A percentile compares a stretch with the other conserved stretches of the same genome.
phyloP scores from a whole-genome alignment of 106 monocot species.

The Hemerocallis citrina region DNA sequence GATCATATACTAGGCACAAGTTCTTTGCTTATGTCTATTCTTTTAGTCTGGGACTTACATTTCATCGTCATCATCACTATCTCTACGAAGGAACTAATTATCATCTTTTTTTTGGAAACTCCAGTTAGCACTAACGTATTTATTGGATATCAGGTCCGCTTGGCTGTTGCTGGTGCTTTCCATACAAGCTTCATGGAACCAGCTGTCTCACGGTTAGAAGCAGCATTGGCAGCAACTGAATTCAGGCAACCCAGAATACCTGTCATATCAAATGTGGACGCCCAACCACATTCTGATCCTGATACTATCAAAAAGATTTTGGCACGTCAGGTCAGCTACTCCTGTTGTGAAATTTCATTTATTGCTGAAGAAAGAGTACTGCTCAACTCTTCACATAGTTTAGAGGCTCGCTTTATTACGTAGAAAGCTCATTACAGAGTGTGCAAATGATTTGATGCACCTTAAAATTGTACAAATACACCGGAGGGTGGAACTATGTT shows the following conservation, averaged over 20 bases:
- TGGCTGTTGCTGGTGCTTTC: slow-evolving; percentile 98
- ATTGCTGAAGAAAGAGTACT: neutral
- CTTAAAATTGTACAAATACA: too few relatives aligned
- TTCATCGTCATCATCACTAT: too few relatives aligned
- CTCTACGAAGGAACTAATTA: too few relatives aligned
- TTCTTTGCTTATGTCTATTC: too few relatives aligned
- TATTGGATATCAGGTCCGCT: slow-evolving; percentile 50
- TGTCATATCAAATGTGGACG: slow-evolving; percentile 98
- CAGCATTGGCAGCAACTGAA: slow-evolving; percentile 69
- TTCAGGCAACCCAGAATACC: slow-evolving; percentile 77
- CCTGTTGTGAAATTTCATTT: neutral
- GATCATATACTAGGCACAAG: too few relatives aligned
- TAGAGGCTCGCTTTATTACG: too few relatives aligned
- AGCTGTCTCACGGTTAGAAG: slow-evolving; percentile 92
- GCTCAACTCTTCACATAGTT: neutral
- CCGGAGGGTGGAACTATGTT: too few relatives aligned
- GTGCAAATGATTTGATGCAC: too few relatives aligned
- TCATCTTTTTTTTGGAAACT: too few relatives aligned
- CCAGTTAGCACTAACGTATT: too few relatives aligned
- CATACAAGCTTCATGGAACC: slow-evolving; percentile 97
- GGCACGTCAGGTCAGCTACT: slow-evolving; percentile 57
- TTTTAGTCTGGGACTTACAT: too few relatives aligned
- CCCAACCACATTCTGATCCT: slow-evolving; percentile 78
- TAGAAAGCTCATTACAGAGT: too few relatives aligned
- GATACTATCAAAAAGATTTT: slow-evolving; percentile 72